A percentile compares a stretch with the other conserved stretches of the same genome.
phyloP scores from a whole-genome alignment of 2,329 filamentous ascomycete species.

The Exophiala xenobiotica region DNA sequence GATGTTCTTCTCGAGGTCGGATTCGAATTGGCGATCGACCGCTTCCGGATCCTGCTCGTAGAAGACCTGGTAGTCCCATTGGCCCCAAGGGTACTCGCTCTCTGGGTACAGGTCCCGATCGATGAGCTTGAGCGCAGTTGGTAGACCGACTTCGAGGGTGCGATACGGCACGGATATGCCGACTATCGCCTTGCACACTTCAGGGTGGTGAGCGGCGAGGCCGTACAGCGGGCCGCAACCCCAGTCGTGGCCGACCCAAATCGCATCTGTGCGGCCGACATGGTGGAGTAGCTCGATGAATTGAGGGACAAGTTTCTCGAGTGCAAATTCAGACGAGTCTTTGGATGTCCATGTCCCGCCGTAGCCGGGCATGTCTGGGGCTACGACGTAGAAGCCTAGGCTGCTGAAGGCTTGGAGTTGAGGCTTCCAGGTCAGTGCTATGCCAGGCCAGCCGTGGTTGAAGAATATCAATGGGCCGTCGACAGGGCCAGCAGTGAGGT shows the following conservation, averaged over 20 bases:
- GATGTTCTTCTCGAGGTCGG: not conserved
- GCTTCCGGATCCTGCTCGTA: slow-evolving; percentile 4
- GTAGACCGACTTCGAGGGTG: slow-evolving; percentile 42
- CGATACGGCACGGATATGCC: slow-evolving; percentile 42
- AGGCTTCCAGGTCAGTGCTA: slow-evolving; percentile 45
- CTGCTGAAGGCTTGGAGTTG: slow-evolving; percentile 41
- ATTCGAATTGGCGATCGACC: slow-evolving; percentile 2
- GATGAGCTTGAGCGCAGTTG: slow-evolving; percentile 35
- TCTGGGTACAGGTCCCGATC: slow-evolving; percentile 48
- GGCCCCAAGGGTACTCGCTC: slow-evolving; percentile 35
- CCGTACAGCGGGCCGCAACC: slow-evolving; percentile 9
- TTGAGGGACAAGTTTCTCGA: slow-evolving; percentile 8
- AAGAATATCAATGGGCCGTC: slow-evolving; percentile 32
- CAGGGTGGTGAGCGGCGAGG: slow-evolving; percentile 7
- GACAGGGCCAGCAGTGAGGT: slow-evolving; percentile 2
- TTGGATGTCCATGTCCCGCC: slow-evolving; percentile 33
- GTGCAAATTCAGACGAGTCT: slow-evolving; percentile 1
- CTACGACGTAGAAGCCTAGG: slow-evolving; percentile 41
- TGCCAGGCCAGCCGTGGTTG: slow-evolving; percentile 52
- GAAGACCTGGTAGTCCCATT: slow-evolving; percentile 8
- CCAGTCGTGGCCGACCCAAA: slow-evolving; percentile 30
- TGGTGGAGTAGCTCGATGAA: slow-evolving; percentile 2
- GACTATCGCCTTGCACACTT: slow-evolving; percentile 11
- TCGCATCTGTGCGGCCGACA: slow-evolving; percentile 11
- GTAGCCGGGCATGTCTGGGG: slow-evolving; percentile 43